Conservation (phyloP, 202 grass and related monocot genomes). For the Tripidium arundinaceum region DNA sequence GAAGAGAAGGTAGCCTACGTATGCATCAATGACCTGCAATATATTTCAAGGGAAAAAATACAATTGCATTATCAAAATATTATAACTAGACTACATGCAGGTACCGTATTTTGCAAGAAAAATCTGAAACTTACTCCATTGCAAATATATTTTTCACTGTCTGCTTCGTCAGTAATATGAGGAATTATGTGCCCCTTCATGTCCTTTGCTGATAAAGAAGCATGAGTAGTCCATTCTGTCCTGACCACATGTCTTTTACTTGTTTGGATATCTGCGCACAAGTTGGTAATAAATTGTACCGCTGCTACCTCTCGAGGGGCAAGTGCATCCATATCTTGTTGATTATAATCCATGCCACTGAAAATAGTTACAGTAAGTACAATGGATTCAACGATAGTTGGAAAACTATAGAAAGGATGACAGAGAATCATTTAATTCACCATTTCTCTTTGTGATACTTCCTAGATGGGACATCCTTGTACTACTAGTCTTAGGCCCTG, state of each 20-base stretch:
- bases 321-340: neutral
- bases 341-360: neutral
- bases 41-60: no score
- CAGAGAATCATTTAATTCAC: no score
- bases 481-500: no score
- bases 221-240: neutral
- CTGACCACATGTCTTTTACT: neutral
- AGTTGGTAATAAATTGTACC: neutral
- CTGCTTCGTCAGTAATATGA: neutral
- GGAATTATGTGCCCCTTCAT: neutral
- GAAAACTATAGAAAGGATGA: no score
- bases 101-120: no score
- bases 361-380: no score
- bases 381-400: no score
- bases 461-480: no score
- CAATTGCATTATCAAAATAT: no score
- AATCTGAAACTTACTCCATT: neutral
- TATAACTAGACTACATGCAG: no score
- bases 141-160: neutral
- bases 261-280: neutral
- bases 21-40: neutral
- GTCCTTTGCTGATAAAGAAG: neutral
- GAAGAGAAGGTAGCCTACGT: neutral
- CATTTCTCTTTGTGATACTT: no score
- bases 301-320: neutral